These are phyloP conservation scores for Cercospora zeina DNA, from an alignment of 2,329 filamentous ascomycete species.

Conservation along the genomic window DNA sequence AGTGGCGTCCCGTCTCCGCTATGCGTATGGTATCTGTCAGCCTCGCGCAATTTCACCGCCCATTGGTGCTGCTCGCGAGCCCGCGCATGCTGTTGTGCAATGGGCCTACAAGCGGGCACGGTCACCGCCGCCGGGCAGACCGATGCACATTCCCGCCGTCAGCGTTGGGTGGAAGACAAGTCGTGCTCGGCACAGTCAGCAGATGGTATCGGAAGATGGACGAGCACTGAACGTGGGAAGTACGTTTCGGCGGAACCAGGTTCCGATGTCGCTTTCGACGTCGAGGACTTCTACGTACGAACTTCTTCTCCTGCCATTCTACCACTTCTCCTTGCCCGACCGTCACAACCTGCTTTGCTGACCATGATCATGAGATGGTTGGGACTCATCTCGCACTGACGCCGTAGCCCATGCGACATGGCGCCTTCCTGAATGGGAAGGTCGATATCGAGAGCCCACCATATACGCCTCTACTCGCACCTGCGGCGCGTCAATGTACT, in stretches of 20 bases:
- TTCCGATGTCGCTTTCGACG: no score
- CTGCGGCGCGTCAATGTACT: conserved; percentile 2
- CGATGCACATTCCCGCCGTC: background rate
- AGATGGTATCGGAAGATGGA: background rate
- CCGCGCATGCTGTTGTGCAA: background rate
- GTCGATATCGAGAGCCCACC: background rate
- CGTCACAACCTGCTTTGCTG: background rate
- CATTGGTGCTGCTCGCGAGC: background rate
- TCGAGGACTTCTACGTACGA: no score
- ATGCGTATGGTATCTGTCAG: background rate
- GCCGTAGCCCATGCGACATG: background rate
- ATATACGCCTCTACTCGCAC: background rate
- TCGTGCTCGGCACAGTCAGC: background rate
- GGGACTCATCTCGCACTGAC: background rate
- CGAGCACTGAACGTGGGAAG: background rate
- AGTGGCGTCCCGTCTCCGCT: background rate
- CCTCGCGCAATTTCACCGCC: background rate
- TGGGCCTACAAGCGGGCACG: background rate
- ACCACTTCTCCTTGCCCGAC: background rate
- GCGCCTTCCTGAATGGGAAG: conserved; percentile 4
- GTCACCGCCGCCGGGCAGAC: conserved; percentile 3
- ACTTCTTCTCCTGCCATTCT: background rate
- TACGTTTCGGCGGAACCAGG: background rate
- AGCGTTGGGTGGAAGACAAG: background rate
- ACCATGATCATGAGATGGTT: background rate